These are phyloP conservation scores for Aspergillus jensenii DNA, from an alignment of 2,329 filamentous ascomycete genomes.

Conservation along the genomic window DNA sequence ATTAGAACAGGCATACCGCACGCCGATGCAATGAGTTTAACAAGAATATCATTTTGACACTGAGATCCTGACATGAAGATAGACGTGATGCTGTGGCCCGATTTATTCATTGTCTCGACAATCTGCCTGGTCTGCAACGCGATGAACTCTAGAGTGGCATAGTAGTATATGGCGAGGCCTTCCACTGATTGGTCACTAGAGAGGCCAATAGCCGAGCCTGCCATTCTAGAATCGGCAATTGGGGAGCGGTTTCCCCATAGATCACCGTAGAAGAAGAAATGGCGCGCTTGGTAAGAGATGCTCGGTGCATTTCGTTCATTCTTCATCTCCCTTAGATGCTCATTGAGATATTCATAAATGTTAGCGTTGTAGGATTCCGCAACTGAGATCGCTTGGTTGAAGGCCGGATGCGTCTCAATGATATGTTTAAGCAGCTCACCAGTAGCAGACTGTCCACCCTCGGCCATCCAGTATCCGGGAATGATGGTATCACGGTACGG, in stretches of 20 bases:
- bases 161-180: slow-evolving; percentile 87
- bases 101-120: slow-evolving; percentile 85
- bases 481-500: slow-evolving; percentile 93
- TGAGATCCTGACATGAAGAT: slow-evolving; percentile 99
- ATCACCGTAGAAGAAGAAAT: slow-evolving; percentile 99
- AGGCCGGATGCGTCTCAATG: slow-evolving; percentile 90
- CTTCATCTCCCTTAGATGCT: slow-evolving; percentile 75
- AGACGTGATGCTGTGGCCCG: slow-evolving; percentile 81
- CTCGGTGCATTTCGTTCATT: slow-evolving; percentile 69
- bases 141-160: slow-evolving; percentile 96
- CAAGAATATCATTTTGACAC: slow-evolving; percentile 91
- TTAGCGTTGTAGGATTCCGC: slow-evolving; percentile 81
- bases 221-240: slow-evolving; percentile 90
- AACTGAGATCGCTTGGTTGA: slow-evolving; percentile 73
- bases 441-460: slow-evolving; percentile 94
- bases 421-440: slow-evolving; percentile 93
- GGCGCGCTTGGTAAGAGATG: slow-evolving; percentile 81
- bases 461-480: slow-evolving; percentile 92
- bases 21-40: slow-evolving; percentile 85
- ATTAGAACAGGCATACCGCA: slow-evolving; percentile 93
- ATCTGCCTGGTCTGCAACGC: slow-evolving; percentile 96
- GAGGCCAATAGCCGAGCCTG: slow-evolving; percentile 81
- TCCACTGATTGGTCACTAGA: slow-evolving; percentile 84
- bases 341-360: slow-evolving; percentile 94
- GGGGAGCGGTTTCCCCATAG: slow-evolving; percentile 96